phyloP scores from a whole-genome alignment of 2,329 filamentous ascomycete species.

The Orbilia quercus region DNA sequence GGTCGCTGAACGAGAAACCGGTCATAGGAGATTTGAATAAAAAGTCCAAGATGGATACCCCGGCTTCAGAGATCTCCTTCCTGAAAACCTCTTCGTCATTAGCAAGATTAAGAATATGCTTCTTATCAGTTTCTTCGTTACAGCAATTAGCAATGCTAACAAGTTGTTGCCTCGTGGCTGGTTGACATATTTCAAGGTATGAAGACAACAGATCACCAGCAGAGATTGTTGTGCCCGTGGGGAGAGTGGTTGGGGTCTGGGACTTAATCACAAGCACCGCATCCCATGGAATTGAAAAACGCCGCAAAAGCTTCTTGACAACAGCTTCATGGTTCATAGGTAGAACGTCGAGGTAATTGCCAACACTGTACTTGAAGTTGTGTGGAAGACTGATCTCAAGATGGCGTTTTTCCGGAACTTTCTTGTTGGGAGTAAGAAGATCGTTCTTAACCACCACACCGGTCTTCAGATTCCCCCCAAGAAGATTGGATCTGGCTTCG shows the following conservation, averaged over 20 bases:
- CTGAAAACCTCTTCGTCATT: conserved; percentile 65
- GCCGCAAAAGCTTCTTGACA: conserved; percentile 72
- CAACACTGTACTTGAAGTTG: conserved; percentile 74
- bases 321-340: conserved; percentile 75
- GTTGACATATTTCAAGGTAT: conserved; percentile 79
- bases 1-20: conserved; percentile 73
- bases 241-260: conserved; percentile 68
- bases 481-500: conserved; percentile 66
- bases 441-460: conserved; percentile 70
- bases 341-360: conserved; percentile 80
- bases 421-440: conserved; percentile 67
- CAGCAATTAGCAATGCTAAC: conserved; percentile 67
- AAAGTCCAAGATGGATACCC: conserved; percentile 75
- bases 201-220: conserved; percentile 74
- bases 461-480: conserved; percentile 74
- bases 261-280: conserved; percentile 72
- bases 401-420: conserved; percentile 71
- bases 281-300: conserved; percentile 77
- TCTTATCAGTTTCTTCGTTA: conserved; percentile 66
- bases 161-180: conserved; percentile 75
- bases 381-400: conserved; percentile 76
- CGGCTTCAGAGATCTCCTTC: conserved; percentile 68
- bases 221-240: conserved; percentile 70
- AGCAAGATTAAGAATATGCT: conserved; percentile 67
- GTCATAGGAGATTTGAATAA: conserved; percentile 73